Evolutionary conservation across 1,139 yeast species (phyloP).

Genomic region (Scheffersomyces segobiensis): DNA sequence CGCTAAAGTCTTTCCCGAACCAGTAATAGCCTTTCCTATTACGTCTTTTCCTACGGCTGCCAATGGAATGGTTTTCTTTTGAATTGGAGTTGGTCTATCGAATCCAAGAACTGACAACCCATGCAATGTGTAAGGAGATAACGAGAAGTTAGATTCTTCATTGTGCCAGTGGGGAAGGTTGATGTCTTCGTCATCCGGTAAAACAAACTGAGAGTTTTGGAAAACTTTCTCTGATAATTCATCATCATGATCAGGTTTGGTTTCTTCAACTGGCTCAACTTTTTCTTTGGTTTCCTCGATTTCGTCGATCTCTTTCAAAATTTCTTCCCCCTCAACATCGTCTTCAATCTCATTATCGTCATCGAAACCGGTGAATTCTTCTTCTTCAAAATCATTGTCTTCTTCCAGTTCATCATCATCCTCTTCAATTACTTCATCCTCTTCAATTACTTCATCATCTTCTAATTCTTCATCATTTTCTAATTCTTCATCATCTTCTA

Average conservation of each 20-base stretch:
- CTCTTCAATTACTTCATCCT: conserved; percentile 9
- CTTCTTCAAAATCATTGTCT: conserved; percentile 8
- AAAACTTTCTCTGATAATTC: conserved; percentile 24
- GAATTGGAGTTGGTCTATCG: conserved; percentile 79
- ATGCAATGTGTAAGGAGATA: conserved; percentile 56
- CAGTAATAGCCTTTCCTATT: conserved; percentile 96
- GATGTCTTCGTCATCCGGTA: conserved; percentile 42
- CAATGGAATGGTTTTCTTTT: conserved; percentile 70
- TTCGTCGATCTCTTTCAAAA: conserved; percentile 10
- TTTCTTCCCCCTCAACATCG: conserved; percentile 9
- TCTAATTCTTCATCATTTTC: conserved; percentile 9
- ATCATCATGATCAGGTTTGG: conserved; percentile 7
- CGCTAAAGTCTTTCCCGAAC: conserved; percentile 96
- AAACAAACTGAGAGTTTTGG: conserved; percentile 22
- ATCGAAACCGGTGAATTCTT: conserved; percentile 1
- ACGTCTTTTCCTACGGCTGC: conserved; percentile 76
- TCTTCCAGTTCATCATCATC: conserved; percentile 11
- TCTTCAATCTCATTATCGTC: conserved; percentile 8
- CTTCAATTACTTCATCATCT: conserved; percentile 10
- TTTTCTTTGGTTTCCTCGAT: conserved; percentile 6
- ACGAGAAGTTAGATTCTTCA: conserved; percentile 23
- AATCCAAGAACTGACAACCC: conserved; percentile 65
- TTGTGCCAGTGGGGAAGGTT: conserved; percentile 63
- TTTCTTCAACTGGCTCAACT: conserved; percentile 5
- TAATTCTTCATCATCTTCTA: conserved; percentile 4